A percentile compares a stretch with the other conserved stretches of the same genome.
Conservation (phyloP, 441 rosid species). For the Gossypium schwendimanii region DNA sequence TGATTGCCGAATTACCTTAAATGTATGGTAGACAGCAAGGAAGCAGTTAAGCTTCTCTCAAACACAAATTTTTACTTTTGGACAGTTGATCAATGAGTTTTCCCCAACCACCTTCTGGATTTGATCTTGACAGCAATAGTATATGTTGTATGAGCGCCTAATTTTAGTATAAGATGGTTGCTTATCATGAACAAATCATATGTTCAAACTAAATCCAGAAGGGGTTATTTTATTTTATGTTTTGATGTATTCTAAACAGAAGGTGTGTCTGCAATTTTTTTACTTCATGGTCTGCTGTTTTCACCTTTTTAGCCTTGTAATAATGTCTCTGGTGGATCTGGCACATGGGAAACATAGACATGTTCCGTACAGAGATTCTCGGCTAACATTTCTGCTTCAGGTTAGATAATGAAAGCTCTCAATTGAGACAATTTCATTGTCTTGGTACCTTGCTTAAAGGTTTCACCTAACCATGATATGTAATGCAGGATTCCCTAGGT, state of each 20-base stretch:
- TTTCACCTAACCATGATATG: conserved; percentile 8
- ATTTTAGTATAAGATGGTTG: conserved; percentile 8
- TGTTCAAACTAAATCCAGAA: not conserved
- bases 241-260: conserved; percentile 1
- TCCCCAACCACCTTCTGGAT: not conserved
- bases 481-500: conserved; percentile 84
- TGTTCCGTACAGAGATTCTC: conserved; percentile 93
- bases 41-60: not conserved
- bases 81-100: not conserved
- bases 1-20: not conserved
- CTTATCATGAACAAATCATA: not conserved
- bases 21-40: not conserved
- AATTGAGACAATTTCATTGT: not conserved
- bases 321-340: conserved; percentile 93
- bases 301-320: conserved; percentile 61
- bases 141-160: not conserved
- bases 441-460: conserved; percentile 17
- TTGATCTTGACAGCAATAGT: conserved; percentile 11
- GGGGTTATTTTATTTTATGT: not conserved
- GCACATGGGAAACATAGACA: conserved; percentile 94
- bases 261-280: conserved; percentile 7
- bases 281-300: conserved; percentile 19
- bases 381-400: conserved; percentile 94
- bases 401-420: conserved; percentile 34
- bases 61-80: not conserved